Conservation (phyloP, 2,329 filamentous ascomycete species). For the Didymella pomorum region DNA sequence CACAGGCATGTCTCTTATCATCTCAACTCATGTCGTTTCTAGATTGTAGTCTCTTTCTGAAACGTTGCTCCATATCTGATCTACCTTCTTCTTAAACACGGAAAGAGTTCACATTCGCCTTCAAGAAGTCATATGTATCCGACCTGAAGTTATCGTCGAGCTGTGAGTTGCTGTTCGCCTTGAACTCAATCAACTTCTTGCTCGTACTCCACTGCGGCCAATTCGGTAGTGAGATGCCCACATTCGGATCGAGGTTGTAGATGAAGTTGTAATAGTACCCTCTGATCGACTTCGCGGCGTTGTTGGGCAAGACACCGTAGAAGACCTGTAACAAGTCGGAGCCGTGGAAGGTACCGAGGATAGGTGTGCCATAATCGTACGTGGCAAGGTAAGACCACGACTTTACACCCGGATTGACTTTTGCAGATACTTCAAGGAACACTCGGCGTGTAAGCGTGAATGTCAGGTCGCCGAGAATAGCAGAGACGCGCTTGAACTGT, state of each 20-base stretch:
- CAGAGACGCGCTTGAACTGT: constrained; percentile 78
- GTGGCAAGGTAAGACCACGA: constrained; percentile 78
- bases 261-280: constrained; percentile 78
- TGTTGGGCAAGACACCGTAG: constrained; percentile 68
- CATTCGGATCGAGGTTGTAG: constrained; percentile 74
- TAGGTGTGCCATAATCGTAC: constrained; percentile 74
- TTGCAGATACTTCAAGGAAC: constrained; percentile 62
- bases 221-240: constrained; percentile 53
- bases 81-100: constrained; percentile 9
- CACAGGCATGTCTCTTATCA: too few species aligned
- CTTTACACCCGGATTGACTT: constrained; percentile 65
- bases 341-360: constrained; percentile 79
- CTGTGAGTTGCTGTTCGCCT: constrained; percentile 48
- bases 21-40: too few species aligned
- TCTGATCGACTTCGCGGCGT: constrained; percentile 67
- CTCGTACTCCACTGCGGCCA: constrained; percentile 64
- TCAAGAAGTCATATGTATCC: constrained; percentile 55
- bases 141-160: constrained; percentile 60
- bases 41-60: too few species aligned
- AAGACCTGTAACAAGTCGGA: constrained; percentile 75
- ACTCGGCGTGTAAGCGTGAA: constrained; percentile 76
- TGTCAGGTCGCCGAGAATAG: constrained; percentile 76
- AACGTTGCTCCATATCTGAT: too few species aligned
- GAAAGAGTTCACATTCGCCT: constrained; percentile 29
- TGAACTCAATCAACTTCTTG: constrained; percentile 62